These are phyloP conservation scores for Limonium bicolor DNA, from an alignment of 148 eudicot genomes.

Conservation along the genomic window DNA sequence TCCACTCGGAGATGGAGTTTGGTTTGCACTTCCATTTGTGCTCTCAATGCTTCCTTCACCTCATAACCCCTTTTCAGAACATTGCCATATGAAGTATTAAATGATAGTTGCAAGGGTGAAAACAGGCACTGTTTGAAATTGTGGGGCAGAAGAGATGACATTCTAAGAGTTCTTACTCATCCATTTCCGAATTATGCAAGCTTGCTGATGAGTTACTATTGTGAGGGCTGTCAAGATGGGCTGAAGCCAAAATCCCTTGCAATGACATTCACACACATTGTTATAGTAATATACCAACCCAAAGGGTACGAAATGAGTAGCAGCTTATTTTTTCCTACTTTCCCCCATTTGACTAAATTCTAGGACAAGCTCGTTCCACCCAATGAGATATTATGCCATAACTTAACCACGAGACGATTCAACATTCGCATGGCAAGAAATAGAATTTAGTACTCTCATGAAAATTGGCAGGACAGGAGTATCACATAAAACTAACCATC, in stretches of 20 bases:
- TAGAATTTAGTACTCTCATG: too few relatives aligned
- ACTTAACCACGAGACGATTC: too few relatives aligned
- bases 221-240: slow-evolving; percentile 51
- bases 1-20: slow-evolving; percentile 72
- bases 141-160: background rate
- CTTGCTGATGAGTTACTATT: slow-evolving; percentile 49
- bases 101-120: too few relatives aligned
- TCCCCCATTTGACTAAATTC: too few relatives aligned
- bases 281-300: too few relatives aligned
- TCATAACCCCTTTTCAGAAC: slow-evolving; percentile 40
- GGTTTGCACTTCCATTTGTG: slow-evolving; percentile 82
- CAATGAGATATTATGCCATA: too few relatives aligned
- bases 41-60: slow-evolving; percentile 81
- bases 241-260: slow-evolving; percentile 36
- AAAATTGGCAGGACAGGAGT: too few relatives aligned
- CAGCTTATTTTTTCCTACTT: too few relatives aligned
- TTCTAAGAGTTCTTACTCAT: slow-evolving; percentile 90
- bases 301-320: too few relatives aligned
- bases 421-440: too few relatives aligned
- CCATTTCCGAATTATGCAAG: slow-evolving; percentile 45
- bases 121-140: too few relatives aligned
- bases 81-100: slow-evolving; percentile 4
- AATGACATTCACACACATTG: slow-evolving; percentile 6
- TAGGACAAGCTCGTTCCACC: too few relatives aligned
- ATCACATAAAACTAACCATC: slow-evolving; percentile 49